Conservation (phyloP, 208 protist species). For the Blechomonas ayalai region DNA sequence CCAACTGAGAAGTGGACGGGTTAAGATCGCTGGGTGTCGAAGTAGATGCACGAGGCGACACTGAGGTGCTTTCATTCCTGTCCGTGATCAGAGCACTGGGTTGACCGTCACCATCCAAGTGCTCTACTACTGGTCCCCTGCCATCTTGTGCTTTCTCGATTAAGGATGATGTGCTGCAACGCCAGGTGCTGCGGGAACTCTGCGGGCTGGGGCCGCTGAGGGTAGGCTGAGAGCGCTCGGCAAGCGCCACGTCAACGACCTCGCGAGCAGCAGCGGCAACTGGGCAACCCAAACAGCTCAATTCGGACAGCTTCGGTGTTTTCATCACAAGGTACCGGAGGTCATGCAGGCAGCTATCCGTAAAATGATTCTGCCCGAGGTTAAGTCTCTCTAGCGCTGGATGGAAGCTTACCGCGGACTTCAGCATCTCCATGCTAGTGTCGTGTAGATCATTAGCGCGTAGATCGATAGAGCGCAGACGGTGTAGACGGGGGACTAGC, state of each 20-base stretch:
- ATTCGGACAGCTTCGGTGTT: conserved; percentile 18
- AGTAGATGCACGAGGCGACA: no score
- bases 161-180: no score
- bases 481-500: conserved; percentile 43
- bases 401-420: conserved; percentile 20
- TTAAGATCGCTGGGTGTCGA: no score
- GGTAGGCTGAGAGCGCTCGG: background rate
- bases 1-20: no score
- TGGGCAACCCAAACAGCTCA: conserved; percentile 26
- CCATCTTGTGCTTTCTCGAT: no score
- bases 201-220: background rate
- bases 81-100: no score
- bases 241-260: background rate
- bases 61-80: no score
- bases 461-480: conserved; percentile 46
- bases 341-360: conserved; percentile 12
- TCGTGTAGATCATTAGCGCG: conserved; percentile 48
- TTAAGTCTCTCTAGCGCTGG: conserved; percentile 31
- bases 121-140: no score
- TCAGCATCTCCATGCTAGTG: conserved; percentile 14
- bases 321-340: conserved; percentile 30
- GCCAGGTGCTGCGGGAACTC: background rate
- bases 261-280: conserved; percentile 16
- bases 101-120: no score
- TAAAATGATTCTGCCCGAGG: conserved; percentile 54